A percentile compares a stretch with the other conserved stretches of the same genome.
Conservation (phyloP, 208 protist genomes). For the Phytomonas francai region DNA sequence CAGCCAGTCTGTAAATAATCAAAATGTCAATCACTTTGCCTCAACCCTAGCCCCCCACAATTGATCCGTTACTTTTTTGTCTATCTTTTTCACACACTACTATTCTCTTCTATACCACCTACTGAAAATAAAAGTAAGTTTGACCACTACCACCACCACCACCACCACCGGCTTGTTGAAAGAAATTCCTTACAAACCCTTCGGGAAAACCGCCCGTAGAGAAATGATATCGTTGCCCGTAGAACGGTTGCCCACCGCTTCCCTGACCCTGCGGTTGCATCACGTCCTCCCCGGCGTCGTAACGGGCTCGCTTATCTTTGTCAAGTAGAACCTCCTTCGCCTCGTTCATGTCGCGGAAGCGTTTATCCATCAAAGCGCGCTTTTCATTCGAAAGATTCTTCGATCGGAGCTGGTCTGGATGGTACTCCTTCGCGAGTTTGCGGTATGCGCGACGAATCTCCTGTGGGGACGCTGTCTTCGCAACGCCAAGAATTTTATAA, state of each 20-base stretch:
- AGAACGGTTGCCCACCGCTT: slow-evolving; percentile 37
- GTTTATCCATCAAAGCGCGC: slow-evolving; percentile 55
- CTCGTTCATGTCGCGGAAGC: slow-evolving; percentile 88
- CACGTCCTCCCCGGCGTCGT: slow-evolving; percentile 87
- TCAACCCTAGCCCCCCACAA: not conserved
- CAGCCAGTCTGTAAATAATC: not conserved
- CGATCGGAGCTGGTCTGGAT: slow-evolving; percentile 85
- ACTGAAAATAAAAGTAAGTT: slow-evolving; percentile 39
- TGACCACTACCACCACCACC: slow-evolving; percentile 30
- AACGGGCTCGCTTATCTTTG: slow-evolving; percentile 76
- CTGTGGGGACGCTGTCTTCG: slow-evolving; percentile 57
- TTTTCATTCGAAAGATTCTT: slow-evolving; percentile 60
- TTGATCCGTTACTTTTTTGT: not conserved
- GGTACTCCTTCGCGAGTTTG: slow-evolving; percentile 76
- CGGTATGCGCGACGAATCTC: slow-evolving; percentile 90
- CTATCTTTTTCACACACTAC: not conserved
- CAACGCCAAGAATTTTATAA: slow-evolving; percentile 89
- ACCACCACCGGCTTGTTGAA: slow-evolving; percentile 16
- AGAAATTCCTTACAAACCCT: slow-evolving; percentile 18
- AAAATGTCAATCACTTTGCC: not conserved
- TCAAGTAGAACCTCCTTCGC: slow-evolving; percentile 87
- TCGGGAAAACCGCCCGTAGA: slow-evolving; percentile 16
- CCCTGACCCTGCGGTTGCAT: slow-evolving; percentile 51
- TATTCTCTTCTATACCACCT: slow-evolving; percentile 8
- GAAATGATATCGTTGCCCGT: slow-evolving; percentile 51